These are phyloP conservation scores for Acaromyces ingoldii DNA, from an alignment of 1,284 basidiomycete species.

Conservation along the genomic window DNA sequence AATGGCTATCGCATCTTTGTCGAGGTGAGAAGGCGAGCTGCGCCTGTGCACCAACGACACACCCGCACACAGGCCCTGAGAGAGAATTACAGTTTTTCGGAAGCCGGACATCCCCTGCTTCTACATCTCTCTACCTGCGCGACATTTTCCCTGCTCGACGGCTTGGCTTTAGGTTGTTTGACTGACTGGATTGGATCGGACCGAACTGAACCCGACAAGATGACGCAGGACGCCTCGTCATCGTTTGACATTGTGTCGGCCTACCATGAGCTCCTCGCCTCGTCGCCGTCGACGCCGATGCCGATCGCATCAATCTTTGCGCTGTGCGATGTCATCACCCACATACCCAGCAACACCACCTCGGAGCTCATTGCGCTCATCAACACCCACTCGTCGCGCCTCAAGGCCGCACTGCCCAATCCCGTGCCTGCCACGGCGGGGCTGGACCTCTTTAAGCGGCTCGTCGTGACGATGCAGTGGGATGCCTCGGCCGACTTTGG, in stretches of 20 bases:
- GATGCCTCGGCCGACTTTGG: conserved; percentile 67
- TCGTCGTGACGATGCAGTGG: conserved; percentile 78
- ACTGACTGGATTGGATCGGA: too few relatives aligned
- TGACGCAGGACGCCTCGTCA: too few relatives aligned
- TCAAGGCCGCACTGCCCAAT: conserved; percentile 66
- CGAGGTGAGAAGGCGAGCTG: too few relatives aligned
- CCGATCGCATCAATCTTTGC: conserved; percentile 81
- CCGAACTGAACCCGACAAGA: too few relatives aligned
- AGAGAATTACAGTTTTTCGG: not conserved
- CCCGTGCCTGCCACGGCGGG: conserved; percentile 83
- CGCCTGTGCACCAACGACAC: too few relatives aligned
- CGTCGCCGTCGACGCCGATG: conserved; percentile 63
- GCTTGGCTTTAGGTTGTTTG: too few relatives aligned
- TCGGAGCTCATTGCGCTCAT: conserved; percentile 80
- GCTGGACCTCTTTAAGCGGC: conserved; percentile 80
- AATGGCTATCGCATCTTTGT: too few relatives aligned
- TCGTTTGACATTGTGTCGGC: conserved; percentile 37
- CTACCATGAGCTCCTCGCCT: conserved; percentile 33
- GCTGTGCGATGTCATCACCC: conserved; percentile 68
- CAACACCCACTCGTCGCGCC: conserved; percentile 65
- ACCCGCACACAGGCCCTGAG: too few relatives aligned
- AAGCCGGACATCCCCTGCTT: not conserved
- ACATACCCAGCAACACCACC: conserved; percentile 79
- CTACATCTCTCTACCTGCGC: not conserved
- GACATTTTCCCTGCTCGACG: too few relatives aligned